These are phyloP conservation scores for Aegilops sharonensis DNA, from an alignment of 176 grass and related monocot genomes.

Conservation along the genomic window DNA sequence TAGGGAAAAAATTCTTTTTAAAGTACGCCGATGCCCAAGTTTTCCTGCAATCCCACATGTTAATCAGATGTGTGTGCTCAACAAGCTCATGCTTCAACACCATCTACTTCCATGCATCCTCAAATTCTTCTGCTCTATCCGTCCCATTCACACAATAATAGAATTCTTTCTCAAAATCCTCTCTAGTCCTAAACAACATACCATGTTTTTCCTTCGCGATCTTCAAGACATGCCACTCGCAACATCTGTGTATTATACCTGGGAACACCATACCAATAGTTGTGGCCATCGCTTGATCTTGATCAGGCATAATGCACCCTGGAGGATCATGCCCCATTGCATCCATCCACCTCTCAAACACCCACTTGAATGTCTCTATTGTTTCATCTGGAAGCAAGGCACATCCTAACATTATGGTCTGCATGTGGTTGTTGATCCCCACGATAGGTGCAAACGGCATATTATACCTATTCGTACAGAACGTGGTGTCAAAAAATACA, in stretches of 20 bases:
- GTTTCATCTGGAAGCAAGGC: neutral
- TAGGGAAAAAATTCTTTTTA: too few relatives aligned
- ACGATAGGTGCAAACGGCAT: slow-evolving; percentile 20
- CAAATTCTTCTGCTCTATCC: too few relatives aligned
- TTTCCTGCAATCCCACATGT: too few relatives aligned
- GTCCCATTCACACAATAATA: too few relatives aligned
- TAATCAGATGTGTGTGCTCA: too few relatives aligned
- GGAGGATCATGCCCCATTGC: neutral
- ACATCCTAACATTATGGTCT: neutral
- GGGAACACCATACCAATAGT: neutral
- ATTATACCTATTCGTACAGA: neutral
- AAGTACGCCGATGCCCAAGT: too few relatives aligned
- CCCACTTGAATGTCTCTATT: neutral
- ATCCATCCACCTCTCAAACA: neutral
- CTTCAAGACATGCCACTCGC: neutral
- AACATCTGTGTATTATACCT: neutral
- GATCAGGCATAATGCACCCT: neutral
- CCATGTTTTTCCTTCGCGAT: too few relatives aligned
- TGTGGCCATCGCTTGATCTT: neutral
- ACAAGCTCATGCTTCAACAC: too few relatives aligned
- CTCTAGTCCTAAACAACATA: too few relatives aligned
- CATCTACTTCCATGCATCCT: too few relatives aligned
- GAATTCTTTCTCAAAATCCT: too few relatives aligned
- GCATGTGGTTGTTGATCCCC: slow-evolving; percentile 19
- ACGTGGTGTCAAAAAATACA: slow-evolving; percentile 11